Conservation (phyloP, 2,329 filamentous ascomycete species). For the Ophiosphaerella korrae region DNA sequence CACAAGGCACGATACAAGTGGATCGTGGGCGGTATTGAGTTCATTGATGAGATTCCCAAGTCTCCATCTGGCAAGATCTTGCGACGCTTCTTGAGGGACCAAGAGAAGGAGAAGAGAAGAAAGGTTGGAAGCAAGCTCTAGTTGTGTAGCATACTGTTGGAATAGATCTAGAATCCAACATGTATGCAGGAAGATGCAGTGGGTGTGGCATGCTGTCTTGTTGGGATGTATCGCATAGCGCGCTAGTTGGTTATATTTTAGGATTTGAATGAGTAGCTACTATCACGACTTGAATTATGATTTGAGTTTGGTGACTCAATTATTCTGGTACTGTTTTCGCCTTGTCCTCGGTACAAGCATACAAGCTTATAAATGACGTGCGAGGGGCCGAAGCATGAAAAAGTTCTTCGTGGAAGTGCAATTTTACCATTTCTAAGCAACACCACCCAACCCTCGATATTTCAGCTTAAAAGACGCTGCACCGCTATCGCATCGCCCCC, state of each 20-base stretch:
- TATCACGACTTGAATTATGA: no score
- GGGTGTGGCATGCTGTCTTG: no score
- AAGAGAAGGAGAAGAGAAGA: conserved; percentile 71
- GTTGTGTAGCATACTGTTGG: not conserved
- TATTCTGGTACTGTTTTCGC: not conserved
- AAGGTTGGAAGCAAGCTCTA: conserved; percentile 36
- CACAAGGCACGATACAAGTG: conserved; percentile 68
- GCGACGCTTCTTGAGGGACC: conserved; percentile 69
- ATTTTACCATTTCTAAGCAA: conserved; percentile 43
- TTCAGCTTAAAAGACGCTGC: conserved; percentile 1
- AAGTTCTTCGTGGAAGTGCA: conserved; percentile 34
- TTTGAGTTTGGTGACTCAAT: no score
- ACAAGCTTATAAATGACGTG: conserved; percentile 39
- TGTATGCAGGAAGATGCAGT: no score
- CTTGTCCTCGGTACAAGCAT: conserved; percentile 6
- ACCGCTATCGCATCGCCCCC: not conserved
- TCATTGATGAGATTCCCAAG: conserved; percentile 60
- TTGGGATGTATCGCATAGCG: no score
- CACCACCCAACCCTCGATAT: conserved; percentile 17
- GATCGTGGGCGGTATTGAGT: conserved; percentile 62
- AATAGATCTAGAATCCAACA: no score
- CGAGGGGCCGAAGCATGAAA: conserved; percentile 36
- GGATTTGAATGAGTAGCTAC: not conserved
- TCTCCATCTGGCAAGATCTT: conserved; percentile 68
- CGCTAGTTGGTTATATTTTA: no score